These are phyloP conservation scores for Dothideomycetidae sp. DNA, from an alignment of 2,329 filamentous ascomycete genomes.

Conservation along the genomic window DNA sequence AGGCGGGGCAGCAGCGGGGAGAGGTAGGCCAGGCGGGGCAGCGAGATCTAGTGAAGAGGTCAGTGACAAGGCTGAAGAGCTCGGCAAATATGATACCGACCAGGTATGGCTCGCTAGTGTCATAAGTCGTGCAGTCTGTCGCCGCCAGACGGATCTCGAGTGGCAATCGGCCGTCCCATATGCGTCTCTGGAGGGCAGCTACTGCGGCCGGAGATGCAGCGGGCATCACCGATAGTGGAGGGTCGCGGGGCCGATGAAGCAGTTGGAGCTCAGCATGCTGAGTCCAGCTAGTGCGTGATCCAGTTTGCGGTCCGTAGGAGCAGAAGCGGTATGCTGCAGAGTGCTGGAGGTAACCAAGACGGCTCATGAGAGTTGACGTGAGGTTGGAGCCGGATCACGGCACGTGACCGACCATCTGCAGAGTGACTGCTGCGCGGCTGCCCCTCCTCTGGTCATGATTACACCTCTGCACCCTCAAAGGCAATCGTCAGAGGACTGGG, in stretches of 20 bases:
- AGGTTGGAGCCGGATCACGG: too few relatives aligned
- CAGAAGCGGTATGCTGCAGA: too few relatives aligned
- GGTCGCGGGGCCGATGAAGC: not conserved
- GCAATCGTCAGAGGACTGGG: too few relatives aligned
- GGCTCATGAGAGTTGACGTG: too few relatives aligned
- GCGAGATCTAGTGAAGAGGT: constrained; percentile 36
- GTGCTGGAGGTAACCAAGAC: too few relatives aligned
- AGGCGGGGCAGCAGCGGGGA: constrained; percentile 49
- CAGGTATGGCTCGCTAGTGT: constrained; percentile 46
- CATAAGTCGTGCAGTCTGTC: constrained; percentile 45
- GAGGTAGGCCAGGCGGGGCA: constrained; percentile 53
- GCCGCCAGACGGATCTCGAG: constrained; percentile 45
- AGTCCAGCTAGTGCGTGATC: too few relatives aligned
- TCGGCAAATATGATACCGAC: constrained; percentile 28
- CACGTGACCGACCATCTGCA: too few relatives aligned
- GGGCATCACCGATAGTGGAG: constrained; percentile 6
- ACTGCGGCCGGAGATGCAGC: not conserved
- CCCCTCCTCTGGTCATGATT: too few relatives aligned
- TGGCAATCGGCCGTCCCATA: constrained; percentile 47
- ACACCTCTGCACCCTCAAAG: too few relatives aligned
- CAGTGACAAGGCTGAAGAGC: not conserved
- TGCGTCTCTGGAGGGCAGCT: constrained; percentile 31
- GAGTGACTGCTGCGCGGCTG: too few relatives aligned
- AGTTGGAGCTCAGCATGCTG: not conserved
- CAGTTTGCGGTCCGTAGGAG: too few relatives aligned